Percentiles rank a stretch among this genome's conserved stretches.
Conservation (phyloP, 2,329 filamentous ascomycete species). For the Aspergillus latus region DNA sequence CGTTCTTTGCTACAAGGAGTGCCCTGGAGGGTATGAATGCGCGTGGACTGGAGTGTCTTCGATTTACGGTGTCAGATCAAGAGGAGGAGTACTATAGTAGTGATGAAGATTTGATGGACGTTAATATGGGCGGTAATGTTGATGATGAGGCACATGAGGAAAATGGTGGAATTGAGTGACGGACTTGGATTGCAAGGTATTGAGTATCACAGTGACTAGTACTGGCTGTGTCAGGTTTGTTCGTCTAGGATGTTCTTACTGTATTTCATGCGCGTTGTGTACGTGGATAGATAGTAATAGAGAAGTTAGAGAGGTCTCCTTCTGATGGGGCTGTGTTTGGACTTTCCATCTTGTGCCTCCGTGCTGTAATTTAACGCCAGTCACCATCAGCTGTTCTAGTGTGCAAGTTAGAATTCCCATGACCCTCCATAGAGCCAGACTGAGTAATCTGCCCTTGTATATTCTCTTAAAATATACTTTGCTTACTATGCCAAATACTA, state of each 20-base stretch:
- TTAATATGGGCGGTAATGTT: not conserved
- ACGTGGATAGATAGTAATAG: no score
- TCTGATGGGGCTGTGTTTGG: no score
- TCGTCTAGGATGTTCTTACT: not conserved
- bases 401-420: no score
- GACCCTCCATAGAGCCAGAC: no score
- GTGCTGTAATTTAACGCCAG: no score
- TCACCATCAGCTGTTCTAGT: no score
- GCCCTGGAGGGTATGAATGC: not conserved
- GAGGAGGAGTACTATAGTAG: slow-evolving; percentile 13
- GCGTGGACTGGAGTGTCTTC: slow-evolving; percentile 3
- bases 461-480: slow-evolving; percentile 13
- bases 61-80: not conserved
- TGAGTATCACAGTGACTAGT: not conserved
- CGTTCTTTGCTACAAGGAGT: slow-evolving; percentile 26
- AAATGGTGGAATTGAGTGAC: not conserved
- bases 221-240: not conserved
- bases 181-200: not conserved
- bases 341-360: no score
- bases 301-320: no score
- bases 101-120: slow-evolving; percentile 4
- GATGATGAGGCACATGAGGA: not conserved
- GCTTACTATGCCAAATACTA: slow-evolving; percentile 26
- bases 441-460: not conserved
- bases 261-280: no score